Evolutionary conservation across 257 asterid genomes (phyloP).

Genomic region (Solanum microdontum): DNA sequence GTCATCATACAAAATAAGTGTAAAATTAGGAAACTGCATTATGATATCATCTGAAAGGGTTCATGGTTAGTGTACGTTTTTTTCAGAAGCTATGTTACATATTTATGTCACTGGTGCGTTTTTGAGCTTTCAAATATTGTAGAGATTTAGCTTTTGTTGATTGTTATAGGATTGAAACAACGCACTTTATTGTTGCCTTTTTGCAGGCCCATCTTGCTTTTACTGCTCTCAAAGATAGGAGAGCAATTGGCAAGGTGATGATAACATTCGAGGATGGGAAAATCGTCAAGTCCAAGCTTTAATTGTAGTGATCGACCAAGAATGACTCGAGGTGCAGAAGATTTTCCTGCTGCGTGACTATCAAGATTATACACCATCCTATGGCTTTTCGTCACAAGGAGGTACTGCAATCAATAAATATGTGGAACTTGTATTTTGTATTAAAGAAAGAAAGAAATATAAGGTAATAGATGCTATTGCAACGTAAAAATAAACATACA

Average conservation of each 20-base stretch:
- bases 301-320: background rate
- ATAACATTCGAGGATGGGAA: conserved; percentile 39
- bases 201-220: conserved; percentile 80
- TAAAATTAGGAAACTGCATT: background rate
- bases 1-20: background rate
- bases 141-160: background rate
- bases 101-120: background rate
- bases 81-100: background rate
- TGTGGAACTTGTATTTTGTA: background rate
- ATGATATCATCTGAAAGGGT: background rate
- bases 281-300: conserved; percentile 46
- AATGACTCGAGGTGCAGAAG: background rate
- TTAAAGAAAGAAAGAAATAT: background rate
- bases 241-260: conserved; percentile 92
- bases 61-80: background rate
- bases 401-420: background rate
- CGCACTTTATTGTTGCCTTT: background rate
- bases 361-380: background rate
- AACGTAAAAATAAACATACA: background rate
- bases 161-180: background rate
- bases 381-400: background rate
- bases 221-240: conserved; percentile 68
- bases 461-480: background rate
- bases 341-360: background rate
- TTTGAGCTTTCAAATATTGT: background rate